These are phyloP conservation scores for Elaeis oleifera DNA, from an alignment of 202 grass and related monocot species.

Conservation along the genomic window DNA sequence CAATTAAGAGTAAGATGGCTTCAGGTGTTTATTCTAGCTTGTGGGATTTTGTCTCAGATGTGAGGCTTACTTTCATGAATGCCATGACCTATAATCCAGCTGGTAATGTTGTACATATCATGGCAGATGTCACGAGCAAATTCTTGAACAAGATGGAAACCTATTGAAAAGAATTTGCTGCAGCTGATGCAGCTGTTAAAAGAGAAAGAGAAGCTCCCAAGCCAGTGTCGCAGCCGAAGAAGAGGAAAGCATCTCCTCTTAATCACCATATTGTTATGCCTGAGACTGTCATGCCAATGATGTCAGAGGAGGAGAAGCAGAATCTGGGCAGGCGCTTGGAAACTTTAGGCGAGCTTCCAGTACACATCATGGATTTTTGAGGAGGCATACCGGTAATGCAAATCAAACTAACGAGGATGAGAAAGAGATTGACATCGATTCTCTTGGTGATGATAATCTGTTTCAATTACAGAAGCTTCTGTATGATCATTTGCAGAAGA, in stretches of 20 bases:
- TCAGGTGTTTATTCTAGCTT: constrained; percentile 51
- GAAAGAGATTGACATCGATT: constrained; percentile 75
- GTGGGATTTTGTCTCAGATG: constrained; percentile 65
- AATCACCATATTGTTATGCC: constrained; percentile 24
- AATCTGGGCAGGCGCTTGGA: constrained; percentile 49
- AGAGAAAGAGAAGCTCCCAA: constrained; percentile 41
- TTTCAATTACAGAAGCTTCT: constrained; percentile 81
- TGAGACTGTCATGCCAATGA: constrained; percentile 34
- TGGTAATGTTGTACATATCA: constrained; percentile 55
- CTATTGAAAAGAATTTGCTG: constrained; percentile 77
- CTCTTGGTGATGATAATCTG: constrained; percentile 49
- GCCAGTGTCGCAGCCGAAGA: constrained; percentile 51
- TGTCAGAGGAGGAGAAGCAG: constrained; percentile 60
- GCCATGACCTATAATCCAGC: constrained; percentile 79
- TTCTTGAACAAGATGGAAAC: constrained; percentile 81
- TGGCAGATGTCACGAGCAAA: constrained; percentile 63
- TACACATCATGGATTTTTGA: constrained; percentile 68
- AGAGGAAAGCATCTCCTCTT: constrained; percentile 53
- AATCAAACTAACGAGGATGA: constrained; percentile 60
- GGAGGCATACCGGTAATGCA: constrained; percentile 36
- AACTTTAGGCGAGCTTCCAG: constrained; percentile 57
- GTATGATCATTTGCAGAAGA: constrained; percentile 50
- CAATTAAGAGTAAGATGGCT: constrained; percentile 60
- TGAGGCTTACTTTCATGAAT: constrained; percentile 82
- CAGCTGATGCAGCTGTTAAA: constrained; percentile 36